Evolutionary conservation across 208 protist genomes (phyloP).

Genomic region (Vickermania spadyakhi): DNA sequence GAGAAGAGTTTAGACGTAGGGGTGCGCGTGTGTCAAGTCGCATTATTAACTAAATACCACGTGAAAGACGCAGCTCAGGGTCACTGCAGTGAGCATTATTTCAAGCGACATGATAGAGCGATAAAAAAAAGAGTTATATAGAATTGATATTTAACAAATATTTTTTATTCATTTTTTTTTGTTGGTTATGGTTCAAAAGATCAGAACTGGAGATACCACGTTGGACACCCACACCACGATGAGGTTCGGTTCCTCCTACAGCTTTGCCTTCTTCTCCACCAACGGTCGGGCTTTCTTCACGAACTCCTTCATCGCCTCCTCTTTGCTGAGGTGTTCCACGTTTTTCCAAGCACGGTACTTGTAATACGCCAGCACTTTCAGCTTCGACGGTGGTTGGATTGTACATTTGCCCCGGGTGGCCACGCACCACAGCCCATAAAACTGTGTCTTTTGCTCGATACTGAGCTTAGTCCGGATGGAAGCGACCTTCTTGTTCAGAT

Average conservation of each 20-base stretch:
- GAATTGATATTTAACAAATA: too few species aligned
- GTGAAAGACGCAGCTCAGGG: too few species aligned
- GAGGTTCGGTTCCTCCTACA: too few species aligned
- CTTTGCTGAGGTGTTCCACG: conserved; percentile 49
- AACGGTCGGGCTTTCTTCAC: conserved; percentile 41
- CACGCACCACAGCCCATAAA: conserved; percentile 84
- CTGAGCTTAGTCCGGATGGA: conserved; percentile 37
- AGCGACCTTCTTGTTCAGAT: conserved; percentile 23
- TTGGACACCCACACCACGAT: too few species aligned
- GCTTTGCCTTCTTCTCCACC: conserved; percentile 29
- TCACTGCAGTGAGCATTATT: too few species aligned
- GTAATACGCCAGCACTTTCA: conserved; percentile 46
- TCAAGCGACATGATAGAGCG: too few species aligned
- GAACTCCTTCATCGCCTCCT: conserved; percentile 71
- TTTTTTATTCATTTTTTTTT: too few species aligned
- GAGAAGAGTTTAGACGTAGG: neutral
- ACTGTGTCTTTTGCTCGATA: conserved; percentile 60
- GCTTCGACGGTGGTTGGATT: conserved; percentile 32
- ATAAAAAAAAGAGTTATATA: too few species aligned
- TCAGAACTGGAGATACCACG: too few species aligned
- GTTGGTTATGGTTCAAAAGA: too few species aligned
- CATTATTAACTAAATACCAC: too few species aligned
- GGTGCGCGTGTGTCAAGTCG: too few species aligned
- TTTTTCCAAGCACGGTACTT: conserved; percentile 82
- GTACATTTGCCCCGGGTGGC: conserved; percentile 56